A percentile compares a stretch with the other conserved stretches of the same genome.
phyloP scores from a whole-genome alignment of 306 rosid species.

The Adenanthera pavonina region DNA sequence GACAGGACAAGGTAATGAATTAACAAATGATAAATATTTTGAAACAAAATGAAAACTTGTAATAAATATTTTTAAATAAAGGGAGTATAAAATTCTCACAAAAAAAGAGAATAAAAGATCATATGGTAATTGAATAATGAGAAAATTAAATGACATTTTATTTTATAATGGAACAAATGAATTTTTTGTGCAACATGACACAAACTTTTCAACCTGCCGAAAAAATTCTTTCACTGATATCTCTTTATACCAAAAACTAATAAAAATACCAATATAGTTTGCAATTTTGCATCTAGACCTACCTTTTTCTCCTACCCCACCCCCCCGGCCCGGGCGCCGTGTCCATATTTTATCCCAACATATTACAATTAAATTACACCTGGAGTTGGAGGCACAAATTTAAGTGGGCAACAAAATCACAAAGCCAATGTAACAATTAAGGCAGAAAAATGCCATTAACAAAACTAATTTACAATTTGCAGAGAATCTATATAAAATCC shows the following conservation, averaged over 20 bases:
- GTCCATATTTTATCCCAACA: slow-evolving; percentile 22
- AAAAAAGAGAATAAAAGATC: neutral
- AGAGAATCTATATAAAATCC: slow-evolving; percentile 52
- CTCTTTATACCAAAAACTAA: no score
- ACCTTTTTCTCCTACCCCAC: neutral
- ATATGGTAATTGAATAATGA: neutral
- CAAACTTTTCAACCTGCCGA: neutral
- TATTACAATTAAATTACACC: slow-evolving; percentile 21
- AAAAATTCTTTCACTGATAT: neutral
- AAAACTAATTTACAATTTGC: slow-evolving; percentile 70
- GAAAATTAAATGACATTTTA: neutral
- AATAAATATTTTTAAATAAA: no score
- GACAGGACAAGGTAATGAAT: no score
- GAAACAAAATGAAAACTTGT: no score
- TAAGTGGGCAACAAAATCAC: slow-evolving; percentile 13
- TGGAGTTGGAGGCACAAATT: slow-evolving; percentile 35
- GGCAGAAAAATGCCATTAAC: slow-evolving; percentile 41
- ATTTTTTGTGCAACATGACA: neutral
- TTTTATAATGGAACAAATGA: neutral
- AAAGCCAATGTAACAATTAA: slow-evolving; percentile 35
- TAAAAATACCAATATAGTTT: no score
- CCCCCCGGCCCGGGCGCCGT: no score
- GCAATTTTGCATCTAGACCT: no score
- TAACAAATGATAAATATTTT: no score
- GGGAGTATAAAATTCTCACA: no score